Percentiles rank a stretch among this genome's conserved stretches.
Conservation (phyloP, 1,284 basidiomycete species). For the Phenoliferia sp. region DNA sequence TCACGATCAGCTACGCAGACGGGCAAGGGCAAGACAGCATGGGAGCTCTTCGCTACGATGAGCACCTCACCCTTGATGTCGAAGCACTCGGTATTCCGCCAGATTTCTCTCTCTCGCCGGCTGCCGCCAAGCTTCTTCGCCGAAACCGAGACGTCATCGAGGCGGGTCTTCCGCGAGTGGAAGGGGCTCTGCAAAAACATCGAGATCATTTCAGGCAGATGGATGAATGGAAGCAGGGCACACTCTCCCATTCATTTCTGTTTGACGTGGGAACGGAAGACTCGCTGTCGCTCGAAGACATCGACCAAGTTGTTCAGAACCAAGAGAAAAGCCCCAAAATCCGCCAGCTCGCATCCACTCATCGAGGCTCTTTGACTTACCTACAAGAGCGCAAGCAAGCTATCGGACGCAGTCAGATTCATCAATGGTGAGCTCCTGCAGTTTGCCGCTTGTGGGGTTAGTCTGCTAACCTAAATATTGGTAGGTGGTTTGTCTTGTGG, state of each 20-base stretch:
- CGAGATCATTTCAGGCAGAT: slow-evolving; percentile 54
- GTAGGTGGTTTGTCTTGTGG: not conserved
- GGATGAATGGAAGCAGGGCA: slow-evolving; percentile 53
- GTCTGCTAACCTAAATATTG: not conserved
- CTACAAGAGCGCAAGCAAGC: slow-evolving; percentile 56
- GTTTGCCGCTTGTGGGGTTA: slow-evolving; percentile 61
- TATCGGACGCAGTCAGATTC: slow-evolving; percentile 53
- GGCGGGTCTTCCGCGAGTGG: slow-evolving; percentile 42
- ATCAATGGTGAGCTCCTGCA: slow-evolving; percentile 77
- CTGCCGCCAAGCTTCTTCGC: slow-evolving; percentile 61
- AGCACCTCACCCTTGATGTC: slow-evolving; percentile 52
- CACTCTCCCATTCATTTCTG: slow-evolving; percentile 65
- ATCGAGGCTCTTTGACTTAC: slow-evolving; percentile 52
- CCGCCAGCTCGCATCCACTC: slow-evolving; percentile 52
- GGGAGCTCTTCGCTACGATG: slow-evolving; percentile 36
- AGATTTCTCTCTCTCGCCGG: slow-evolving; percentile 60
- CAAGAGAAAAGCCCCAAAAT: slow-evolving; percentile 56
- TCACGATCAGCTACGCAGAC: slow-evolving; percentile 56
- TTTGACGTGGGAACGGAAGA: slow-evolving; percentile 55
- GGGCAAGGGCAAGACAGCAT: slow-evolving; percentile 36
- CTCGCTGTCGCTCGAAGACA: slow-evolving; percentile 48
- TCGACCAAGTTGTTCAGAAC: slow-evolving; percentile 51
- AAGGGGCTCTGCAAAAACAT: slow-evolving; percentile 50
- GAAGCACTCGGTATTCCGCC: slow-evolving; percentile 61
- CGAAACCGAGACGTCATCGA: slow-evolving; percentile 57